Percentiles rank a stretch among this genome's conserved stretches.
These are phyloP conservation scores for Phyllosticta citribraziliensis DNA, from an alignment of 2,329 filamentous ascomycete species.

Conservation along the genomic window DNA sequence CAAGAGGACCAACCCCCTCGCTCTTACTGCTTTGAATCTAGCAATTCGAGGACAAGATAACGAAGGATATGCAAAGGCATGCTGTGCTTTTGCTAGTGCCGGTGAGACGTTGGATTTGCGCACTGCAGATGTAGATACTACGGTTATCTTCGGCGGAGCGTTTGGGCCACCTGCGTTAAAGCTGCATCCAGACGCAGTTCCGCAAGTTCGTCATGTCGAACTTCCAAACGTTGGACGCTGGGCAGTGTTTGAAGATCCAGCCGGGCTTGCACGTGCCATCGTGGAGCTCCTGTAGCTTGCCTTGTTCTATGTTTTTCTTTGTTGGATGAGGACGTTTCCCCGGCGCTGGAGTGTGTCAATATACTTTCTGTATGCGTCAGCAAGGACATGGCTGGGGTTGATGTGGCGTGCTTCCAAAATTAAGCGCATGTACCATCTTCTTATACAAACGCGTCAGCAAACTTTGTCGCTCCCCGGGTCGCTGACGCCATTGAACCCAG, in stretches of 20 bases:
- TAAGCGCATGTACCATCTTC: not conserved
- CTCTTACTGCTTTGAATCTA: conserved; percentile 32
- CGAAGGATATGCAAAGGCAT: conserved; percentile 48
- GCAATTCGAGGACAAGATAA: conserved; percentile 40
- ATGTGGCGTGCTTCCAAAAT: not conserved
- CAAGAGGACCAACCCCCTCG: conserved; percentile 30
- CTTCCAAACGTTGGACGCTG: conserved; percentile 36
- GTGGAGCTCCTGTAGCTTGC: conserved; percentile 9
- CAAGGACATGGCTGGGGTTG: not conserved
- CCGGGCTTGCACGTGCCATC: conserved; percentile 25
- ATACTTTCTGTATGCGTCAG: not conserved
- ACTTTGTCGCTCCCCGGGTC: not conserved
- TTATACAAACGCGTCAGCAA: not conserved
- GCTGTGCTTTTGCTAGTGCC: conserved; percentile 38
- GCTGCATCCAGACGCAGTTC: conserved; percentile 23
- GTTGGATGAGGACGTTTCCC: not conserved
- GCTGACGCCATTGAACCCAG: not conserved
- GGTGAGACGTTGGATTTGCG: conserved; percentile 25
- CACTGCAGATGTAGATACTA: conserved; percentile 12
- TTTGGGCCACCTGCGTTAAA: conserved; percentile 34
- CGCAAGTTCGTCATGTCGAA: not conserved
- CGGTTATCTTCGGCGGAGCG: conserved; percentile 38
- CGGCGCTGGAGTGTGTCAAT: not conserved
- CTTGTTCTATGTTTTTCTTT: not conserved
- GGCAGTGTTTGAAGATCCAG: conserved; percentile 40